A percentile compares a stretch with the other conserved stretches of the same genome.
Evolutionary conservation across 768 basidiomycete genomes (phyloP).

Genomic region (Rhizopogon rudus): DNA sequence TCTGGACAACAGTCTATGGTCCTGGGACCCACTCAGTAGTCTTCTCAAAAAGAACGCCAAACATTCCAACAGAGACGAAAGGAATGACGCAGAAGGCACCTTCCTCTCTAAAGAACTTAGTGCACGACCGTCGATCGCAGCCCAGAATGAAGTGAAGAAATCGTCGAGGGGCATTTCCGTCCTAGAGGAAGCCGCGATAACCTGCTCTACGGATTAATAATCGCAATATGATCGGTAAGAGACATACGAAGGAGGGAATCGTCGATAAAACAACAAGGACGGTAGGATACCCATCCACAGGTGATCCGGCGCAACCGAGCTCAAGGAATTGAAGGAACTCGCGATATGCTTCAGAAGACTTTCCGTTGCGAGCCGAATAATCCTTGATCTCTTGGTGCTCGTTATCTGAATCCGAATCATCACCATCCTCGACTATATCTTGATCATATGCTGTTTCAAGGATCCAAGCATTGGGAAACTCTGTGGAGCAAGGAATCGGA

Average conservation of each 20-base stretch:
- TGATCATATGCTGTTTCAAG: constrained; percentile 28
- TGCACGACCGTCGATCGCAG: constrained; percentile 65
- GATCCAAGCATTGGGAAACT: constrained; percentile 63
- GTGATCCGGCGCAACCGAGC: constrained; percentile 74
- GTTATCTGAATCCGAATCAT: constrained; percentile 26
- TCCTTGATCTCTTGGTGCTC: constrained; percentile 1
- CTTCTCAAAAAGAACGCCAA: constrained; percentile 51
- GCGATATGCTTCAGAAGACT: constrained; percentile 45
- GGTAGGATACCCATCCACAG: constrained; percentile 76
- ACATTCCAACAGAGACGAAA: constrained; percentile 68
- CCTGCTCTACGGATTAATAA: constrained; percentile 1
- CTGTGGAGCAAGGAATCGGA: constrained; percentile 30
- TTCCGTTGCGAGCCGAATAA: background rate
- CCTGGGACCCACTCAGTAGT: constrained; percentile 21
- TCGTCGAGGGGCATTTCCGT: constrained; percentile 28
- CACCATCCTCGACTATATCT: constrained; percentile 23
- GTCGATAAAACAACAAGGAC: constrained; percentile 80
- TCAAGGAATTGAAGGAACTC: constrained; percentile 80
- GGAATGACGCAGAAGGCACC: constrained; percentile 57
- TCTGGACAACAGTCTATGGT: constrained; percentile 4
- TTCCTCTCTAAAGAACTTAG: constrained; percentile 53
- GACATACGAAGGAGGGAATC: constrained; percentile 59
- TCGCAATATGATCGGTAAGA: background rate
- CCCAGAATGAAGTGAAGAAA: constrained; percentile 79
- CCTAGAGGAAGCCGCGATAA: constrained; percentile 17